A percentile compares a stretch with the other conserved stretches of the same genome.
These are phyloP conservation scores for Mortierella sp. DNA, from an alignment of 371 early-diverging fungal genomes.

Conservation along the genomic window DNA sequence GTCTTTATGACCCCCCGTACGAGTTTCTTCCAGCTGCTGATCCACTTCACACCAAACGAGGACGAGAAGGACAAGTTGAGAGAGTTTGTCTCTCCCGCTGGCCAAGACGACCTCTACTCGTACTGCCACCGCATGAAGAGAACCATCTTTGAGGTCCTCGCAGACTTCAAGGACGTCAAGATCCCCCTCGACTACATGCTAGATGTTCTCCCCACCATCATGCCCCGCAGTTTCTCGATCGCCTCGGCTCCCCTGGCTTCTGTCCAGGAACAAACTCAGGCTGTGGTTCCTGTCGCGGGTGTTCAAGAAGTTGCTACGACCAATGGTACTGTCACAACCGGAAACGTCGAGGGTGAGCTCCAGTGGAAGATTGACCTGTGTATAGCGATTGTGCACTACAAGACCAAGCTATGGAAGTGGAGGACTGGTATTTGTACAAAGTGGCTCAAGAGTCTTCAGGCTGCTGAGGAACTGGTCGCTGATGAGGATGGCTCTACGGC, in stretches of 20 bases:
- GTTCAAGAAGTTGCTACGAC: slow-evolving; percentile 5
- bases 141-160: slow-evolving; percentile 85
- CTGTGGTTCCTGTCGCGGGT: too few species aligned
- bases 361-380: slow-evolving; percentile 74
- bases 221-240: slow-evolving; percentile 90
- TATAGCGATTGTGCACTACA: slow-evolving; percentile 90
- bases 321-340: slow-evolving; percentile 21
- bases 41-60: slow-evolving; percentile 81
- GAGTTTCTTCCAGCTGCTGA: slow-evolving; percentile 90
- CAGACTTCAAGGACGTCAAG: slow-evolving; percentile 81
- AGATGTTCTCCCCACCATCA: slow-evolving; percentile 85
- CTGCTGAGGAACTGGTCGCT: slow-evolving; percentile 52
- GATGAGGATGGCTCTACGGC: not conserved
- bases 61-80: slow-evolving; percentile 83
- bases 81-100: slow-evolving; percentile 84
- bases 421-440: slow-evolving; percentile 88
- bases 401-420: slow-evolving; percentile 77
- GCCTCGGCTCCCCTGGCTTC: slow-evolving; percentile 66
- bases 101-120: slow-evolving; percentile 89
- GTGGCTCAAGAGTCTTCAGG: slow-evolving; percentile 71
- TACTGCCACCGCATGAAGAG: slow-evolving; percentile 87
- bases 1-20: slow-evolving; percentile 87
- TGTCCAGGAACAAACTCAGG: slow-evolving; percentile 21
- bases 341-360: slow-evolving; percentile 27
- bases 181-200: slow-evolving; percentile 86